Base-by-base conservation (phyloP, 352 stramenopile genomes). In the Phytopythium delawarense region DNA sequence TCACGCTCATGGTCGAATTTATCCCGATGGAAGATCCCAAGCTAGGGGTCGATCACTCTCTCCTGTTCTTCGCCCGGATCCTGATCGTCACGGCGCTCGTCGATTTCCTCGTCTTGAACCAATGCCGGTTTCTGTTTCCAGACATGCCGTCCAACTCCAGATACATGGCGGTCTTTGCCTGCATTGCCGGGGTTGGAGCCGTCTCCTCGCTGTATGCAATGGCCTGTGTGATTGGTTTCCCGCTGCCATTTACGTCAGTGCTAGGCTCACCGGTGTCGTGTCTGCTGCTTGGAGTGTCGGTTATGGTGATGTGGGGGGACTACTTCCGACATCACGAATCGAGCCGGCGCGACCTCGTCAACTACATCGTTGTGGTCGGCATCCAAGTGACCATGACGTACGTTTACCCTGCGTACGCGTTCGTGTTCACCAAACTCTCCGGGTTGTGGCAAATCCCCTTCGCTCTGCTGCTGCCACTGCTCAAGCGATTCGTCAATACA, bases 211-310 rank as follows among this genome's bases (percentile, higher is more conserved):
- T 76, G 64, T 61, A 74, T 25, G 32, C 58, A 12, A 66, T 78
- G 53, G 64, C 73, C 3, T 25, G 40, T 21, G 37, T 64, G 4
- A 69, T 80, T 30, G 77, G 72, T 6, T 86, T 80, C 44, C 74
- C 77, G 8, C 40, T 86, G 21, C 67, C 72, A 9, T 84, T 83
- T 46, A 66, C 63, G 21, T n/a, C 69, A 1, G 34, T 71, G 4
- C 30, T 79, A 0, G 71, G 61, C 2, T 70, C 64, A 8, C 61
- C 65, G 0, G 50, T 57, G 9, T 74, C 63, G 57, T 64, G 55
- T 0, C 21, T 57, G 2, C 54, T 67, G 12, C 59, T 84, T 2
- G 51, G 73, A 4, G 23, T 71, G 8, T 61, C 59, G 42, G 75
- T 76, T n/a, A 58, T 37, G 7, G 28, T 60, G n/a, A 65, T 63